Base-by-base conservation (phyloP, 2,329 filamentous ascomycete species). In the Dendrostoma leiphaemia region DNA sequence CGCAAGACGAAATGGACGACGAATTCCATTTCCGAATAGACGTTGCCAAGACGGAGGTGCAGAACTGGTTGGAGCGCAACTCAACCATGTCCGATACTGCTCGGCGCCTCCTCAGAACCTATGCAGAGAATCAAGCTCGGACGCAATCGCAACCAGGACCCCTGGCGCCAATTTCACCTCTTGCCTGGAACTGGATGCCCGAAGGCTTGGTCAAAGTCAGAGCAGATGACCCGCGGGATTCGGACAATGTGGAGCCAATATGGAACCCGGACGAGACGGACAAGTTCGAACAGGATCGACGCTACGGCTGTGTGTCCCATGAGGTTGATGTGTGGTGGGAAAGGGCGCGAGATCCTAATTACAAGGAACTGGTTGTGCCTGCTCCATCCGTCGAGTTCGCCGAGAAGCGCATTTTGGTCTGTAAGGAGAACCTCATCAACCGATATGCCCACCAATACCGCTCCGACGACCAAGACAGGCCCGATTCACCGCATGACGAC, bases 241-340 rank as follows among this genome's bases (percentile, higher is more conserved):
- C 67, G 29, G 71, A 74, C 19, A 73, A 76, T 62, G 69, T 76
- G 41, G 73, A 73, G 37, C 76, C 78, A 0, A 69, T 73, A 1
- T 51, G 37, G 48, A 82, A 79, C 45, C 70, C 75, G 5, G 75
- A 83, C 34, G 73, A 81, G 60, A 67, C 71, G 19, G 77, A 83
- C 61, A 84, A 82, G 62, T 82, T 78, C 54, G 77, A 83, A 62
- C 80, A 84, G 62, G 82, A 86, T 63, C 74, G 73, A 28, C 69
- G 72, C 9, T 85, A 85, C 59, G 81, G 81, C 1, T 76, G 81
- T 34, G 83, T 86, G 0, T 87, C 84, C 1, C 74, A 82, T 58
- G 84, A 87, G 65, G 79, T 86, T 48, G 84, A 87, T 63, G 76
- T 75, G 2, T 87, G 84, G 84, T 87, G 84, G 83, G 74, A 82